Conservation (phyloP, 306 rosid genomes). For the Abrus precatorius region DNA sequence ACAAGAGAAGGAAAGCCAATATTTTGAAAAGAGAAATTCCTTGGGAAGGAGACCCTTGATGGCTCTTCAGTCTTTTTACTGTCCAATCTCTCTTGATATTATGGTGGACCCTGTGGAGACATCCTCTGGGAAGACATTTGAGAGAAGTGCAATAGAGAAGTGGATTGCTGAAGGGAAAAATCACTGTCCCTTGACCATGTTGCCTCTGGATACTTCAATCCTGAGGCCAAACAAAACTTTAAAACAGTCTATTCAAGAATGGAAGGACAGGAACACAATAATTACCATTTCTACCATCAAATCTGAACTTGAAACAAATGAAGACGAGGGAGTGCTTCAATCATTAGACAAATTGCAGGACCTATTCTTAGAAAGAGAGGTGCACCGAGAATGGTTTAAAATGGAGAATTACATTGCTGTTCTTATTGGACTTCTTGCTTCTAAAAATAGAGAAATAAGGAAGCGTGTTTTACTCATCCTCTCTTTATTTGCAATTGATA, state of each 20-base stretch:
- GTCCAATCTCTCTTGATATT: slow-evolving; percentile 61
- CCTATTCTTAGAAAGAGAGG: slow-evolving; percentile 63
- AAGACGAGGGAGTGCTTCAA: slow-evolving; percentile 54
- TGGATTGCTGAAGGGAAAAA: slow-evolving; percentile 71
- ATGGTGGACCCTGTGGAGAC: slow-evolving; percentile 89
- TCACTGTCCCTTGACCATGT: slow-evolving; percentile 66
- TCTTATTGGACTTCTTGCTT: slow-evolving; percentile 64
- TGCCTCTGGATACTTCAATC: slow-evolving; percentile 58
- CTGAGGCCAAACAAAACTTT: slow-evolving; percentile 74
- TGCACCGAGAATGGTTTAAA: slow-evolving; percentile 66
- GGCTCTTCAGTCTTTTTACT: slow-evolving; percentile 64
- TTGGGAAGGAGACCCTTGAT: slow-evolving; percentile 59
- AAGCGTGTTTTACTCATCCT: slow-evolving; percentile 61
- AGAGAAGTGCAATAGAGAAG: slow-evolving; percentile 71
- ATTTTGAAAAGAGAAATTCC: slow-evolving; percentile 58
- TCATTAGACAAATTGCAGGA: slow-evolving; percentile 55
- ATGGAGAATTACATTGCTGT: slow-evolving; percentile 68
- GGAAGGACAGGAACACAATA: slow-evolving; percentile 74
- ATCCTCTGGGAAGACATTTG: slow-evolving; percentile 70
- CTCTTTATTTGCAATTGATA: slow-evolving; percentile 64
- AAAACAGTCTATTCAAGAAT: slow-evolving; percentile 71
- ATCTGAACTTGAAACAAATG: slow-evolving; percentile 56
- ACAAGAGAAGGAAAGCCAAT: slow-evolving; percentile 57
- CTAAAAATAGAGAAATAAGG: slow-evolving; percentile 64
- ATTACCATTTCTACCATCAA: slow-evolving; percentile 61